phyloP scores from a whole-genome alignment of 495 filamentous ascomycete genomes.

The Penicillium nucicola region DNA sequence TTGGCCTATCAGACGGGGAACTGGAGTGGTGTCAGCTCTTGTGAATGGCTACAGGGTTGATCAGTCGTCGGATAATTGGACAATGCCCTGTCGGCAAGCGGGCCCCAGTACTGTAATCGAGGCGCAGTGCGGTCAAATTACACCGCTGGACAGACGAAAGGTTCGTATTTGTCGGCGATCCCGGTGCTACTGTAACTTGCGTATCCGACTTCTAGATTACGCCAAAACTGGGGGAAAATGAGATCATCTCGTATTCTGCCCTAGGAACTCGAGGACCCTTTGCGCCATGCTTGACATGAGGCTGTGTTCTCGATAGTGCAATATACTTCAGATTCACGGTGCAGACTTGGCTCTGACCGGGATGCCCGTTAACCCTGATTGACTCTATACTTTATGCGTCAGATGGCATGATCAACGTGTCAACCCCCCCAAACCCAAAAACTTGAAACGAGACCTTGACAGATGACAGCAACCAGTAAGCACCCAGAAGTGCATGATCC shows the following conservation, averaged over 20 bases:
- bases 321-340: background rate
- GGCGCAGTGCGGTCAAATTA: conserved; percentile 22
- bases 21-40: background rate
- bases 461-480: conserved; percentile 8
- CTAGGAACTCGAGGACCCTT: no score
- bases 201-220: background rate
- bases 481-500: background rate
- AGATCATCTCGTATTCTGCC: background rate
- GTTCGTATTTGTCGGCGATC: conserved; percentile 20
- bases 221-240: conserved; percentile 2
- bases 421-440: background rate
- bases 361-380: background rate
- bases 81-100: background rate
- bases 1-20: background rate
- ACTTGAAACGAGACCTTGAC: background rate
- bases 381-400: background rate
- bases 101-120: conserved; percentile 4
- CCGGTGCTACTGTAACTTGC: conserved; percentile 9
- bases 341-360: background rate
- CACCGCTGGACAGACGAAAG: conserved; percentile 11
- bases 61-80: background rate
- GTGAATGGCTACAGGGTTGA: background rate
- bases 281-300: no score
- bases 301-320: background rate
- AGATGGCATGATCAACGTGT: conserved; percentile 2